Conservation (phyloP, 75 land plant species). For the Azolla pinnata region DNA sequence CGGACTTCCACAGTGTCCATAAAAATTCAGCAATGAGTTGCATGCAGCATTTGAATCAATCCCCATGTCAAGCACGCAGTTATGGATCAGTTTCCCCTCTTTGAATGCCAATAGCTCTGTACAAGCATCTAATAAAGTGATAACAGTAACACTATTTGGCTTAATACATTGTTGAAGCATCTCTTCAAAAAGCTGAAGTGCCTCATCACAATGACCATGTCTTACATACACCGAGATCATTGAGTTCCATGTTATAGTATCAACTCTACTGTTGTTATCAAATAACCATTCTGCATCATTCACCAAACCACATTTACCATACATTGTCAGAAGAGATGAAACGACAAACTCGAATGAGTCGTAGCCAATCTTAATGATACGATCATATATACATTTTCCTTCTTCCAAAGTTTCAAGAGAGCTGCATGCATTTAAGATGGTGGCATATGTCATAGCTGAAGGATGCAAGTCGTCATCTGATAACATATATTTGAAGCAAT, state of each 20-base stretch:
- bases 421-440: slow-evolving; percentile 3
- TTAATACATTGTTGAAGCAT: background rate
- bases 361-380: background rate
- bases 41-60: background rate
- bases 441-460: slow-evolving; percentile 5
- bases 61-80: background rate
- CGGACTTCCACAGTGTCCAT: slow-evolving; percentile 5
- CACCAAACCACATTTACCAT: slow-evolving; percentile 1
- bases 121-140: background rate
- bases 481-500: background rate
- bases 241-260: background rate
- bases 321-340: background rate
- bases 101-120: background rate
- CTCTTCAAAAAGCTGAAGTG: background rate
- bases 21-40: slow-evolving; percentile 2
- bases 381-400: background rate
- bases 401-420: background rate
- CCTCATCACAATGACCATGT: background rate
- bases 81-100: background rate
- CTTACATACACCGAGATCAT: background rate
- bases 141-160: background rate
- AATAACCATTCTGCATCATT: background rate
- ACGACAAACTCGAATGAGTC: background rate
- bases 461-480: background rate
- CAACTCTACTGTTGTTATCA: background rate